Conservation (phyloP, 495 filamentous ascomycete species). For the Aspergillus nanangensis region DNA sequence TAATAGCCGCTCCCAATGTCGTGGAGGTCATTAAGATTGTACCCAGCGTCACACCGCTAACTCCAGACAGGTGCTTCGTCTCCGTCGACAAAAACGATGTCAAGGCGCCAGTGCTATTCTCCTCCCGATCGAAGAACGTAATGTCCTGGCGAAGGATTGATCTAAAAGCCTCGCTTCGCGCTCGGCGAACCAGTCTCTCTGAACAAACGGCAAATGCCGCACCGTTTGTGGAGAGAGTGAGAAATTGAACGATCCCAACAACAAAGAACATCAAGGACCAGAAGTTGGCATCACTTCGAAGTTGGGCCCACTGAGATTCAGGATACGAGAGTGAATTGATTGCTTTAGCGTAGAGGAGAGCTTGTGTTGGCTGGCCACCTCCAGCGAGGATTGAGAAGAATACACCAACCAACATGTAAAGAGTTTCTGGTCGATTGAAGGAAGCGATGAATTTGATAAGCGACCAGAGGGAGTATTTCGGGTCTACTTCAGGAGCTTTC, state of each 20-base stretch:
- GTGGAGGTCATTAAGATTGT: slow-evolving; percentile 72
- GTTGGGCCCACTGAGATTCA: slow-evolving; percentile 32
- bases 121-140: slow-evolving; percentile 78
- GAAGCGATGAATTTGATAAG: slow-evolving; percentile 77
- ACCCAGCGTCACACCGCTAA: slow-evolving; percentile 76
- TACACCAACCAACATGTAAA: slow-evolving; percentile 71
- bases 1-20: slow-evolving; percentile 65
- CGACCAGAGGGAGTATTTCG: slow-evolving; percentile 73
- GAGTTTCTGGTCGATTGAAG: slow-evolving; percentile 75
- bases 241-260: slow-evolving; percentile 74
- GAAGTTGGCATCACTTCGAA: slow-evolving; percentile 72
- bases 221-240: slow-evolving; percentile 66
- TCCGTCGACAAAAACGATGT: slow-evolving; percentile 83
- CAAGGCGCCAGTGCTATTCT: slow-evolving; percentile 80
- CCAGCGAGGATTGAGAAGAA: slow-evolving; percentile 77
- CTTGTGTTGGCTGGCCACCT: slow-evolving; percentile 78
- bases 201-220: slow-evolving; percentile 78
- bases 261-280: slow-evolving; percentile 95
- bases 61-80: slow-evolving; percentile 77
- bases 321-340: slow-evolving; percentile 64
- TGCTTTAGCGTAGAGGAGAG: slow-evolving; percentile 86
- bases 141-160: slow-evolving; percentile 92
- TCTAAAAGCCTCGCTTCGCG: slow-evolving; percentile 75
- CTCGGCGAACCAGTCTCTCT: slow-evolving; percentile 75
- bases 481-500: slow-evolving; percentile 37